Percentiles rank a stretch among this genome's conserved stretches.
Conservation (phyloP, 768 basidiomycete species). For the Sarcodon aspratus region DNA sequence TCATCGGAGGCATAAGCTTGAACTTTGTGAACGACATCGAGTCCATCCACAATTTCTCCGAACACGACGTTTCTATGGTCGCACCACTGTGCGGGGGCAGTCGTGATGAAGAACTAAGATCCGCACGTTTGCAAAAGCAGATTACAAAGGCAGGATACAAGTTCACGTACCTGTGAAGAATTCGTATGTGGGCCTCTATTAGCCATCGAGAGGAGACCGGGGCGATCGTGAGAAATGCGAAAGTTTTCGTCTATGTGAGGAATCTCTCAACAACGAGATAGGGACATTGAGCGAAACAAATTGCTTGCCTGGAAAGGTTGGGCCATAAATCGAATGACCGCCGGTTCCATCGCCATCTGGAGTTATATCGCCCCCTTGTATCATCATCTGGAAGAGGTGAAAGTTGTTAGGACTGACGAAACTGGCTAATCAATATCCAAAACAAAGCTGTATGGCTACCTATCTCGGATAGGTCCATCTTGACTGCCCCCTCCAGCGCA, state of each 20-base stretch:
- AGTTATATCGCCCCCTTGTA: slow-evolving; percentile 30
- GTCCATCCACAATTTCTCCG: slow-evolving; percentile 29
- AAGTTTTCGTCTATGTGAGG: slow-evolving; percentile 26
- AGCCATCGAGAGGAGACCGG: slow-evolving; percentile 36
- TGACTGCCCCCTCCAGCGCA: no score
- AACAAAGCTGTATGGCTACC: not conserved
- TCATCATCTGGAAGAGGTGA: slow-evolving; percentile 19
- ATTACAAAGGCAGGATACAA: not conserved
- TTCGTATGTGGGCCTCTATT: slow-evolving; percentile 41
- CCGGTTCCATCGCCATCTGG: slow-evolving; percentile 20
- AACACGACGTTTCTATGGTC: slow-evolving; percentile 33
- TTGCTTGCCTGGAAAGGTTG: slow-evolving; percentile 20
- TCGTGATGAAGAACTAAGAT: slow-evolving; percentile 28
- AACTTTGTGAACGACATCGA: slow-evolving; percentile 25
- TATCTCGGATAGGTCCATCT: not conserved
- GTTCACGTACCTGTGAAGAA: slow-evolving; percentile 28
- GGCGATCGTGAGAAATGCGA: slow-evolving; percentile 21
- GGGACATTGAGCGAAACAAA: not conserved
- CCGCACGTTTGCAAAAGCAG: not conserved
- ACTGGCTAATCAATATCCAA: no score
- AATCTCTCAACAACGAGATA: not conserved
- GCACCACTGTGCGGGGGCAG: slow-evolving; percentile 24
- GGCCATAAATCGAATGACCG: slow-evolving; percentile 27
- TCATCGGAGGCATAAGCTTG: slow-evolving; percentile 19
- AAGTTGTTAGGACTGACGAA: not conserved